Percentiles rank a stretch among this genome's conserved stretches.
These are phyloP conservation scores for Neopestalotiopsis clavispora DNA, from an alignment of 2,329 filamentous ascomycete species.

Conservation along the genomic window DNA sequence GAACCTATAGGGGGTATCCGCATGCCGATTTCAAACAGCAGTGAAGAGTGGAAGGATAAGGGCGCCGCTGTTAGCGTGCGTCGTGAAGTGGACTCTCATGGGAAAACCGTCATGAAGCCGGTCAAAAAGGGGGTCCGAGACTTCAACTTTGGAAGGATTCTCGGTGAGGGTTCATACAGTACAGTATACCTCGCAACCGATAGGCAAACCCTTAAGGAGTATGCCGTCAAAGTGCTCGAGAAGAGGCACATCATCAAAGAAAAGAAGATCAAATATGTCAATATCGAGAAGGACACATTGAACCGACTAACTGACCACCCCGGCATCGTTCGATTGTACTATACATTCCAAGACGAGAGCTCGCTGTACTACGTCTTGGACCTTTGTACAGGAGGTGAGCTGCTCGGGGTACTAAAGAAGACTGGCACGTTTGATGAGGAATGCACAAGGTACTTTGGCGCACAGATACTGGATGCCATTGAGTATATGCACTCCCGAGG, in stretches of 20 bases:
- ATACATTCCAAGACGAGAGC: constrained; percentile 96
- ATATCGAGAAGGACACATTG: constrained; percentile 97
- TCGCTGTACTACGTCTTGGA: constrained; percentile 98
- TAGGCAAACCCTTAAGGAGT: constrained; percentile 91
- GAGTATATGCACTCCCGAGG: constrained; percentile 97
- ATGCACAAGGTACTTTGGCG: constrained; percentile 91
- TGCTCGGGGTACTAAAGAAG: constrained; percentile 91
- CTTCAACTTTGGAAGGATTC: constrained; percentile 87
- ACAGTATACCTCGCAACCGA: constrained; percentile 93
- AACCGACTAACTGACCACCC: constrained; percentile 96
- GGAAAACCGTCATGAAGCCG: constrained; percentile 78
- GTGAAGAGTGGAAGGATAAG: constrained; percentile 94
- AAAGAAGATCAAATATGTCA: constrained; percentile 99
- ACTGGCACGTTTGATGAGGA: constrained; percentile 94
- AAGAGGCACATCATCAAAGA: constrained; percentile 99
- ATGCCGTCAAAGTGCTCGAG: constrained; percentile 97
- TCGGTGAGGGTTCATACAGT: constrained; percentile 97
- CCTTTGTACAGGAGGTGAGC: constrained; percentile 87
- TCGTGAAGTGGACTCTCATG: constrained; percentile 84
- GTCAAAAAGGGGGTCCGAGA: constrained; percentile 98
- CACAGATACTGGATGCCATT: constrained; percentile 94
- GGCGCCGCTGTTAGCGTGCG: constrained; percentile 86
- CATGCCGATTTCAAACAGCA: constrained; percentile 58
- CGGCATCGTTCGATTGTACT: constrained; percentile 94
- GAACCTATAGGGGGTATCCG: constrained; percentile 43